Evolutionary conservation across 371 early-diverging fungal genomes (phyloP), one percentile per base, ranked within the genome.

Genomic region (Mucor sp.): DNA sequence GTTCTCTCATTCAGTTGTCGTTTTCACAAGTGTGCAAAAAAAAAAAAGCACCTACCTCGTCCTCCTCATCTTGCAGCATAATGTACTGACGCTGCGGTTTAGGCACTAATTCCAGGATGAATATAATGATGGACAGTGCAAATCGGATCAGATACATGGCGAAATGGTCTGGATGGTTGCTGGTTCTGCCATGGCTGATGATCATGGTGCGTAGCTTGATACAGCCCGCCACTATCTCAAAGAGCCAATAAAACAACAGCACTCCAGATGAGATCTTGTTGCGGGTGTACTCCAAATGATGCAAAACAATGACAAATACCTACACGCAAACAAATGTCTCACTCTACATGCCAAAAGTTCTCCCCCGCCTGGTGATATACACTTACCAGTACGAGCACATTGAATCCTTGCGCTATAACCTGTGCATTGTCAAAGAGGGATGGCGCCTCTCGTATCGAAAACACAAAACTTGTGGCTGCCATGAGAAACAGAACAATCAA

Each of bases 201-300:
- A 84, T 61, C 28, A 75, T 76, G 1, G 95, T 89, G n/a, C 93
- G 89, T 28, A 93, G 71, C 62, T 87, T 84, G 59, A 90, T 59
- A 8, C 73, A 71, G 55, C 82, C 68, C 0, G 72, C 76, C 17
- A 83, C 39, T 14, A 87, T 65, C 3, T 80, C 78, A 44, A 90
- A 80, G n/a, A 94, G 75, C 95, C 94, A 95, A 70, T 86, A 94
- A 61, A 95, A 82, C 59, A 93, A 76, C 27, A 96, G 82, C 2
- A 88, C 77, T 15, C 88, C 85, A 0, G 94, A 93, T 0, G 92
- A 77, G 7, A 89, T 75, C 30, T 85, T 76, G 64, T 85, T 89
- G 9, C 87, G 80, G 11, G 83, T 83, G 66, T 91, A 91, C 66
- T 94, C 92, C 19, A 84, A 59, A 74, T 89, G 86, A 62, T 92